Conservation (phyloP, 805 yeast genomes). For the Zygoascus tannicola region DNA sequence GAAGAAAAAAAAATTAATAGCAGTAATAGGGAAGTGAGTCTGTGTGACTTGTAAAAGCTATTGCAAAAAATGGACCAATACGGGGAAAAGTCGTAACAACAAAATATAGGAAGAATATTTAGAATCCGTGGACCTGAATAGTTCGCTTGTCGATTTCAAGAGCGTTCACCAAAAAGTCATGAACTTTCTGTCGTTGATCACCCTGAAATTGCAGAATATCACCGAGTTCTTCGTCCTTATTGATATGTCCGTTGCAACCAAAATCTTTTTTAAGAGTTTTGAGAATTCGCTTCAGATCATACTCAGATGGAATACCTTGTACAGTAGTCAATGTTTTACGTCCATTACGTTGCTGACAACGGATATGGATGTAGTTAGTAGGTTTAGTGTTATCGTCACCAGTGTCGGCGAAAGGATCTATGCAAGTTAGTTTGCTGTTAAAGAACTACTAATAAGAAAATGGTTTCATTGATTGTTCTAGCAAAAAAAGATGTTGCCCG, state of each 20-base stretch:
- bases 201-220: slow-evolving; percentile 97
- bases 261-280: slow-evolving; percentile 94
- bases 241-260: slow-evolving; percentile 98
- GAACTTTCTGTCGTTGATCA: slow-evolving; percentile 94
- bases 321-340: slow-evolving; percentile 97
- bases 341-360: slow-evolving; percentile 99
- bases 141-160: slow-evolving; percentile 88
- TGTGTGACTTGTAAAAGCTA: not conserved
- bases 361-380: slow-evolving; percentile 89
- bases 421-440: no score
- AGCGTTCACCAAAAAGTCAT: slow-evolving; percentile 81
- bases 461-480: no score
- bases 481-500: no score
- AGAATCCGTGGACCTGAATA: slow-evolving; percentile 97
- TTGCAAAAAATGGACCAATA: not conserved
- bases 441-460: no score
- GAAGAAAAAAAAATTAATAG: not conserved
- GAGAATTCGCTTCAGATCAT: slow-evolving; percentile 86
- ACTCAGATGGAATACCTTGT: slow-evolving; percentile 93
- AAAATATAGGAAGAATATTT: slow-evolving; percentile 20
- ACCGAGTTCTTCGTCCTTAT: slow-evolving; percentile 91
- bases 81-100: not conserved
- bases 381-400: slow-evolving; percentile 98
- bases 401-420: slow-evolving; percentile 98
- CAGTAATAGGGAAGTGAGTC: not conserved